Conservation (phyloP, 2,329 filamentous ascomycete genomes). For the Hymenoscyphus scutula region DNA sequence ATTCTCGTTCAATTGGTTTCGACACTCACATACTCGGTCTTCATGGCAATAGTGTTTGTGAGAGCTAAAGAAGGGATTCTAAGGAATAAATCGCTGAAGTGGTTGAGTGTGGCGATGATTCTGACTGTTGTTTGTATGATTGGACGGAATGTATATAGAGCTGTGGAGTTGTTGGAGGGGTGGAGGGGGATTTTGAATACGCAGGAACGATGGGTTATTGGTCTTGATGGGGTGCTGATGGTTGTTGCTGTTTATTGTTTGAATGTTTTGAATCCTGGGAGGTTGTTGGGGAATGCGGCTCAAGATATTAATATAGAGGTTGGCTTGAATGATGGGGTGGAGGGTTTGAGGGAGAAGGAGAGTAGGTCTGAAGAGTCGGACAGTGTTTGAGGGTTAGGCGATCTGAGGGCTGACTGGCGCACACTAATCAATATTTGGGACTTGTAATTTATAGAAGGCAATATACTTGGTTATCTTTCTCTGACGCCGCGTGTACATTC, state of each 20-base stretch:
- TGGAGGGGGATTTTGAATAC: constrained; percentile 42
- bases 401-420: neutral
- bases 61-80: constrained; percentile 42
- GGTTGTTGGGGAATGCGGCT: constrained; percentile 4
- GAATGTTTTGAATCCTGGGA: constrained; percentile 26
- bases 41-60: constrained; percentile 37
- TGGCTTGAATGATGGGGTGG: neutral
- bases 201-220: constrained; percentile 43
- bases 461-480: no score
- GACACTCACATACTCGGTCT: constrained; percentile 40
- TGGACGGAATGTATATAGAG: constrained; percentile 43
- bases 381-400: neutral
- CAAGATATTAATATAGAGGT: neutral
- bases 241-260: constrained; percentile 39
- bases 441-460: no score
- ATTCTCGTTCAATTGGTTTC: constrained; percentile 39
- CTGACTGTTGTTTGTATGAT: constrained; percentile 40
- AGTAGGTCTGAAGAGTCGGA: neutral
- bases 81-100: constrained; percentile 30
- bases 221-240: constrained; percentile 45
- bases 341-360: neutral
- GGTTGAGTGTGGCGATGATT: constrained; percentile 40
- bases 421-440: no score
- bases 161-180: constrained; percentile 46
- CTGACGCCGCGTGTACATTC: no score